Base-by-base conservation (phyloP, 345 rosid genomes). In the Pseudoturritis turrita region DNA sequence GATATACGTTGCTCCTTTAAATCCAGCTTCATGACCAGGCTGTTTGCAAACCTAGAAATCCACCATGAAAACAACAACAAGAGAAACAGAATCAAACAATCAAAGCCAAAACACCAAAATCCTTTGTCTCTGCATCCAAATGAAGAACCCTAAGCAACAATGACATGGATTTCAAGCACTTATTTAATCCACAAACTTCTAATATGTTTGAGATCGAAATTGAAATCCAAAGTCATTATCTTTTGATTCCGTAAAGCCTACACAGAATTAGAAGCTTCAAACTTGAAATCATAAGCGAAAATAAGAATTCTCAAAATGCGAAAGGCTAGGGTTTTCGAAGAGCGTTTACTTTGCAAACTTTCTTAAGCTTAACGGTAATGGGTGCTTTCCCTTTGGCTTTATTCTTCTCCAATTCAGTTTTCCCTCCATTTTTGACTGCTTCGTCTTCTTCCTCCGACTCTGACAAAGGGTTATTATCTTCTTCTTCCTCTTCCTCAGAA, bases 21-120 rank as follows among this genome's bases (percentile, higher is more conserved):
- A 91, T 10, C 97, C 98, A 2, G 99, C 97, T 80, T 95, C 96
- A 75, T 95, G 99, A 18, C 97, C 99, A 14, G 89, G 70, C 75
- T 73, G 86, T 65, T 89, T 94, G 71, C 98, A 94, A 2, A 91
- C 98, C 98, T 94, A 81, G 15, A 81, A 68, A 55, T 7, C 55
- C 36, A 70, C 33, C 43, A 75, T 43, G 68, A 46, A 44, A 10
- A 35, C 60, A 65, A 68, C 49, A 52, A 50, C 23, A 58, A 28
- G 31, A 54, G 29, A 18, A 12, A 37, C 21, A 37, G 10, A 31
- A 49, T 23, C 2, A 18, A 57, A 62, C 12, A 68, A 44, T 13
- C 15, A 76, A 60, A 23, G 6, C 52, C 65, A n/a, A 47, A 47
- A 36, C 49, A 33, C 12, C 10, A 28, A 28, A 54, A 11, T 52